Evolutionary conservation across 202 grass and related monocot species (phyloP).

Genomic region (Schoenoplectus tabernaemontani): DNA sequence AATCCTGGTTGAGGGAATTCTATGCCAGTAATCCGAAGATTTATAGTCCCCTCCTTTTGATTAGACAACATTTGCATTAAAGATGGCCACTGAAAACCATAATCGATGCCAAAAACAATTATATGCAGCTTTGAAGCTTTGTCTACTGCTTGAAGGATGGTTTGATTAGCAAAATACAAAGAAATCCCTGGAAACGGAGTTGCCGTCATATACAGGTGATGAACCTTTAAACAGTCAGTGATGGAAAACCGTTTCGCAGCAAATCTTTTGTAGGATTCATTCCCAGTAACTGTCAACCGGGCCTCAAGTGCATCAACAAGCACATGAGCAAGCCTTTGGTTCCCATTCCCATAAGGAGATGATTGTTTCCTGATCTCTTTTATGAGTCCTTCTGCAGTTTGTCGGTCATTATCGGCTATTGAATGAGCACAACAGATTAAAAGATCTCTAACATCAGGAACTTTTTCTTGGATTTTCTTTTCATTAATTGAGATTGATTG

Average conservation of each 20-base stretch:
- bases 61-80: slow-evolving; percentile 37
- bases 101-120: slow-evolving; percentile 61
- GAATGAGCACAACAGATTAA: slow-evolving; percentile 50
- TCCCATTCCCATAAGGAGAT: slow-evolving; percentile 34
- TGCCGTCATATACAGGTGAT: slow-evolving; percentile 21
- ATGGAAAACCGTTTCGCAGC: slow-evolving; percentile 8
- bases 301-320: slow-evolving; percentile 44
- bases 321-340: slow-evolving; percentile 50
- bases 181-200: slow-evolving; percentile 31
- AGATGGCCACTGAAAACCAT: slow-evolving; percentile 70
- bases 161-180: slow-evolving; percentile 40
- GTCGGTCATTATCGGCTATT: slow-evolving; percentile 37
- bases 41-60: background rate
- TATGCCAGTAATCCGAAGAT: slow-evolving; percentile 43
- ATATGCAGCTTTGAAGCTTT: slow-evolving; percentile 43
- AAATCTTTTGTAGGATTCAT: slow-evolving; percentile 32
- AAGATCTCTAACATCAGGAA: slow-evolving; percentile 45
- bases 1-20: slow-evolving; percentile 47
- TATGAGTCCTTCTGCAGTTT: slow-evolving; percentile 32
- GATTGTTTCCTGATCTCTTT: slow-evolving; percentile 38
- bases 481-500: slow-evolving; percentile 10
- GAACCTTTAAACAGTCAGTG: slow-evolving; percentile 24
- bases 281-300: slow-evolving; percentile 38
- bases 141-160: slow-evolving; percentile 35
- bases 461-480: slow-evolving; percentile 40